A percentile compares a stretch with the other conserved stretches of the same genome.
Evolutionary conservation across 352 stramenopile species (phyloP).

Genomic region (Stephanocyclus meneghinianus): DNA sequence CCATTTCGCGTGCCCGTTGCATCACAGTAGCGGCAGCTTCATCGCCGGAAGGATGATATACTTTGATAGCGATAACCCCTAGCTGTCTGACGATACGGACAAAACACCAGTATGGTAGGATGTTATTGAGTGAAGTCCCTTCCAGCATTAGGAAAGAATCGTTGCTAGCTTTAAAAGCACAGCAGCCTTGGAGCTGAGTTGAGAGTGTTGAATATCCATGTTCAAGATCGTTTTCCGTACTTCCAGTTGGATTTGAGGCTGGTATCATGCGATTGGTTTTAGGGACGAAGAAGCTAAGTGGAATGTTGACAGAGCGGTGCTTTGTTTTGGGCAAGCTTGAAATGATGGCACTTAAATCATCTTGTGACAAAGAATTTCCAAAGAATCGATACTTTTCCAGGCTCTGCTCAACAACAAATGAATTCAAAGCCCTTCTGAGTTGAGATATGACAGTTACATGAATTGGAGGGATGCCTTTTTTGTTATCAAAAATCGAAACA

Average conservation of each 20-base stretch:
- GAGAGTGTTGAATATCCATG: conserved; percentile 61
- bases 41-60: conserved; percentile 71
- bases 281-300: conserved; percentile 69
- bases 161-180: conserved; percentile 44
- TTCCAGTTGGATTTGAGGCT: conserved; percentile 51
- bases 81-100: conserved; percentile 47
- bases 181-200: conserved; percentile 48
- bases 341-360: conserved; percentile 60
- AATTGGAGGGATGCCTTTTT: conserved; percentile 39
- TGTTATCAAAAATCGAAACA: conserved; percentile 57
- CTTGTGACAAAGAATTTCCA: conserved; percentile 41
- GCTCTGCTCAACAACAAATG: conserved; percentile 70
- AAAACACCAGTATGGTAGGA: conserved; percentile 74
- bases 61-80: conserved; percentile 58
- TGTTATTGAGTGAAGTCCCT: conserved; percentile 24
- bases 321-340: conserved; percentile 68
- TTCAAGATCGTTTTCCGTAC: conserved; percentile 62
- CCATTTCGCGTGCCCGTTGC: conserved; percentile 33
- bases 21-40: conserved; percentile 47
- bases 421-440: conserved; percentile 62
- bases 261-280: conserved; percentile 68
- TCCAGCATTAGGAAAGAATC: conserved; percentile 59
- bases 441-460: conserved; percentile 57
- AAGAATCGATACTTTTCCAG: conserved; percentile 64
- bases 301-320: conserved; percentile 48